These are phyloP conservation scores for Verbascum thapsus DNA, from an alignment of 257 asterid genomes.

Conservation along the genomic window DNA sequence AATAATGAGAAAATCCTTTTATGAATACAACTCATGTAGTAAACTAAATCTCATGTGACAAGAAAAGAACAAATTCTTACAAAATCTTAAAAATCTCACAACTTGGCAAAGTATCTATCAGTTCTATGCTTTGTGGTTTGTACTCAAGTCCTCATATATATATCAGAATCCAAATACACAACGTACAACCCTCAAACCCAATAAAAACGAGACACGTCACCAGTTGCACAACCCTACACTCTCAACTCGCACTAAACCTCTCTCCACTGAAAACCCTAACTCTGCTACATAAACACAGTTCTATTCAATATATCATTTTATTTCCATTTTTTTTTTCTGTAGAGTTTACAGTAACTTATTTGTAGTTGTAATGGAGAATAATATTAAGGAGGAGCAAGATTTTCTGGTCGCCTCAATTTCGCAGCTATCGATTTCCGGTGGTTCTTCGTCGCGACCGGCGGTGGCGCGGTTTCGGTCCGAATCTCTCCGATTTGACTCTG, in stretches of 20 bases:
- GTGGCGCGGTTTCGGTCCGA: constrained; percentile 64
- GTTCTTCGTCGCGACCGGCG: constrained; percentile 57
- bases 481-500: constrained; percentile 58
- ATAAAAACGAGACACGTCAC: constrained; percentile 29
- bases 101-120: not conserved
- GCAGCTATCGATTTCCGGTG: constrained; percentile 66
- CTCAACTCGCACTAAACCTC: constrained; percentile 21
- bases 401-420: constrained; percentile 71
- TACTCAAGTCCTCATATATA: not conserved
- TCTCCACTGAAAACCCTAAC: constrained; percentile 54
- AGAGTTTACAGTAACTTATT: not conserved
- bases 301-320: not conserved
- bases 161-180: not conserved
- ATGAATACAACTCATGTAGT: too few species aligned
- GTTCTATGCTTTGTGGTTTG: not conserved
- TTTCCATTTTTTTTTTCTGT: not conserved
- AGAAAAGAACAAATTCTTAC: constrained; percentile 20
- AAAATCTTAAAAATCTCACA: constrained; percentile 11
- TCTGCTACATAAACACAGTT: constrained; percentile 5
- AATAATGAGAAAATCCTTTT: too few species aligned
- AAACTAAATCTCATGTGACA: not conserved
- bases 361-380: constrained; percentile 43
- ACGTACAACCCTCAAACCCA: not conserved
- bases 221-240: constrained; percentile 10
- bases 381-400: constrained; percentile 51